Base-by-base conservation (phyloP, 441 rosid genomes). In the Omphalea diandra region DNA sequence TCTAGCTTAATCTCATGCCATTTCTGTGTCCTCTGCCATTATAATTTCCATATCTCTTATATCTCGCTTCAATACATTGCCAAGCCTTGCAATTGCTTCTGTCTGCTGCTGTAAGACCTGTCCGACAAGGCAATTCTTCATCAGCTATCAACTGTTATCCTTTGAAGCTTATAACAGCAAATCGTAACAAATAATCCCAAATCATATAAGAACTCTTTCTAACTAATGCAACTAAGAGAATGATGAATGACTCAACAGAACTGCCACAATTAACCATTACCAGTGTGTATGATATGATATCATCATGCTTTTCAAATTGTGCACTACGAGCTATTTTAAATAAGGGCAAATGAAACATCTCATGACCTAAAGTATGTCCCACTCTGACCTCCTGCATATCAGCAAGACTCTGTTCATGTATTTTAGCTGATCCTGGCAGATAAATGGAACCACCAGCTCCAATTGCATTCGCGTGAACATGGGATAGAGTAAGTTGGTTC, bases 91-190 rank as follows among this genome's bases (percentile, higher is more conserved):
- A 36, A 93, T 84, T 55, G 98, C 98, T 77, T 87, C 96, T 0
- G 97, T 93, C 81, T 93, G 97, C 63, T 88, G 96, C 61, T 93
- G 98, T 71, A 91, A 79, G 50, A 93, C 99, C 97, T 96, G 82
- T 32, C 50, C 38, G 59, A 66, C 44, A 12, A 32, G n/a, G 29
- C 31, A 24, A 71, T 52, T 38, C 27, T 17, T 62, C 49, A 35
- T 61, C 38, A 68, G 33, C 27, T 5, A 27, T 43, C 61, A 41
- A 32, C 38, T 29, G 14, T 53, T 10, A 44, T 58, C 22, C 55
- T 11, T 2, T 12, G 10, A 47, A 5, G 17, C 36, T 22, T 27
- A 22, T 14, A 32, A 9, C 33, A 63, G 10, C 20, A 27, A 40
- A n/a, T n/a, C n/a, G n/a, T n/a, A 6, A 10, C 12, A 31, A 32